These are phyloP conservation scores for Heterotrichella gracilis DNA, from an alignment of 352 stramenopile genomes.

Conservation along the genomic window DNA sequence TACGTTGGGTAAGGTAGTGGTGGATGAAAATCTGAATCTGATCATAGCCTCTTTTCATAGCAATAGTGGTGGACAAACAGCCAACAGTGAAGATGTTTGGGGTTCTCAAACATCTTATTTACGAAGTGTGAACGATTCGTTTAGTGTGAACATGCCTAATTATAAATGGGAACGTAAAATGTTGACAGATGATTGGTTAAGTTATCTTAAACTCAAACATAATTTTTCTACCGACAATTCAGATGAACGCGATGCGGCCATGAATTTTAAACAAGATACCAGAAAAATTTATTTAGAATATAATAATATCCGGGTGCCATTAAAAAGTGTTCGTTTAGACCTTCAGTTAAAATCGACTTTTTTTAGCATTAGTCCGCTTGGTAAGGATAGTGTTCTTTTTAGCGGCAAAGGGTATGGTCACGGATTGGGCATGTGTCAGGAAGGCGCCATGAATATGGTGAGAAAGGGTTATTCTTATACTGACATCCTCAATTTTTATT, in stretches of 20 bases:
- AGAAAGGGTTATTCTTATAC: background rate
- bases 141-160: background rate
- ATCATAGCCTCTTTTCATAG: background rate
- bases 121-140: background rate
- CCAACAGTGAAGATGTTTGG: background rate
- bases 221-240: background rate
- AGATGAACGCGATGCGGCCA: background rate
- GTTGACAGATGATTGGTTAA: background rate
- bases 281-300: slow-evolving; percentile 10
- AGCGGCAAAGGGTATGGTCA: background rate
- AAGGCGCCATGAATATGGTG: background rate
- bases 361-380: background rate
- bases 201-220: background rate
- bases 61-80: background rate
- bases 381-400: background rate
- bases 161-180: background rate
- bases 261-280: background rate
- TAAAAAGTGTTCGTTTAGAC: background rate
- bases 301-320: background rate
- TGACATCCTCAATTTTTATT: slow-evolving; percentile 1
- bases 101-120: background rate
- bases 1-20: background rate
- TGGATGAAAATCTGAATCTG: background rate
- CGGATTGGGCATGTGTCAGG: background rate
- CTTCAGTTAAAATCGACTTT: slow-evolving; percentile 1